These are phyloP conservation scores for Cyberlindnera nakhonratchasimensis DNA, from an alignment of 805 yeast species.

Conservation along the genomic window DNA sequence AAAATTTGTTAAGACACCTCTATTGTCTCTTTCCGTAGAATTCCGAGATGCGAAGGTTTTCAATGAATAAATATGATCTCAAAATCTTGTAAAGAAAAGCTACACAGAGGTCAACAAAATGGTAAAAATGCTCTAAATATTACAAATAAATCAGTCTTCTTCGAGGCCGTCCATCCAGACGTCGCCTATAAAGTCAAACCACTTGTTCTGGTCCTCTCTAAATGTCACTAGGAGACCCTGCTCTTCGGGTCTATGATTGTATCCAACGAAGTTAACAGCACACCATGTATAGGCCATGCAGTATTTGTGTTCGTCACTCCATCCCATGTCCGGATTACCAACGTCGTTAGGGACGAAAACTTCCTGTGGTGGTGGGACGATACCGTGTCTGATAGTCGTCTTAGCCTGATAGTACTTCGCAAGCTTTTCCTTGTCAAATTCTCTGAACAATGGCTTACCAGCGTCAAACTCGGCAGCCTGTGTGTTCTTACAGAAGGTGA, in stretches of 20 bases:
- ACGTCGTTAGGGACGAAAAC: slow-evolving; percentile 23
- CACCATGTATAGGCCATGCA: slow-evolving; percentile 45
- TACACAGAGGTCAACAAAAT: too few species aligned
- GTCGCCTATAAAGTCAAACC: slow-evolving; percentile 27
- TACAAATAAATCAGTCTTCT: too few species aligned
- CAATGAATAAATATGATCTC: too few species aligned
- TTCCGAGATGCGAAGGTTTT: too few species aligned
- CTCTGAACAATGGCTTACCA: slow-evolving; percentile 34
- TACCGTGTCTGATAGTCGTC: slow-evolving; percentile 33
- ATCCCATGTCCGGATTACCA: slow-evolving; percentile 36
- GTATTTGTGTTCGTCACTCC: slow-evolving; percentile 33
- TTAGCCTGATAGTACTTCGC: slow-evolving; percentile 32
- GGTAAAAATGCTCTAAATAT: background rate
- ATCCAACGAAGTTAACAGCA: slow-evolving; percentile 41
- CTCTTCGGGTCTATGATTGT: slow-evolving; percentile 20
- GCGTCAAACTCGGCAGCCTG: slow-evolving; percentile 35
- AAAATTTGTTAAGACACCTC: too few species aligned
- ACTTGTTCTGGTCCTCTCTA: slow-evolving; percentile 9
- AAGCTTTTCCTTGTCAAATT: slow-evolving; percentile 28
- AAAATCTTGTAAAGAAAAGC: too few species aligned
- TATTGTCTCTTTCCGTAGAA: too few species aligned
- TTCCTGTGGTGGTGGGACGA: slow-evolving; percentile 39
- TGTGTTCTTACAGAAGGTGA: slow-evolving; percentile 50
- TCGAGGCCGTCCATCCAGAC: slow-evolving; percentile 25
- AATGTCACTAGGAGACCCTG: slow-evolving; percentile 18